A percentile compares a stretch with the other conserved stretches of the same genome.
Conservation (phyloP, 2,329 filamentous ascomycete species). For the Thelonectria olida region DNA sequence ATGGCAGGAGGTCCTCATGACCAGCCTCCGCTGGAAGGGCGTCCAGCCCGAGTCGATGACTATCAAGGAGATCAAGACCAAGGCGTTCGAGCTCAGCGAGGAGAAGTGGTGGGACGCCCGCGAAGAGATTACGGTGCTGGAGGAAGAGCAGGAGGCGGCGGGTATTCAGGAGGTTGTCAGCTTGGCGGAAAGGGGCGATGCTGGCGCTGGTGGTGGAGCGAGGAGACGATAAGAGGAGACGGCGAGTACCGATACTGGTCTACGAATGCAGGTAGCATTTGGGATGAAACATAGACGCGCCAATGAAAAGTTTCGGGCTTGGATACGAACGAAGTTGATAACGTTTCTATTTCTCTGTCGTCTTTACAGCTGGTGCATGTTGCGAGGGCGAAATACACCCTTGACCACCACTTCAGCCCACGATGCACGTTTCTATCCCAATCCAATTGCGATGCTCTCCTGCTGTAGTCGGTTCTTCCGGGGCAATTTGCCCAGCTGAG, state of each 20-base stretch:
- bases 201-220: slow-evolving; percentile 49
- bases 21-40: slow-evolving; percentile 74
- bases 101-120: slow-evolving; percentile 99
- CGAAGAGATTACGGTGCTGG: slow-evolving; percentile 89
- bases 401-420: too few species aligned
- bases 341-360: neutral
- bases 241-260: too few species aligned
- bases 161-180: slow-evolving; percentile 96
- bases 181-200: slow-evolving; percentile 76
- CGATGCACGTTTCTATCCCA: too few species aligned
- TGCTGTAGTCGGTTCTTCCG: too few species aligned
- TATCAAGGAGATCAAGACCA: slow-evolving; percentile 92
- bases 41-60: slow-evolving; percentile 73
- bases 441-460: too few species aligned
- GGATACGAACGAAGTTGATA: neutral
- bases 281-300: neutral
- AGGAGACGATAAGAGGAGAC: slow-evolving; percentile 42
- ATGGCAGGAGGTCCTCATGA: slow-evolving; percentile 90
- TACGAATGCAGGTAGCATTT: neutral
- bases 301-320: neutral
- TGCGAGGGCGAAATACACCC: too few species aligned
- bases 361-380: neutral
- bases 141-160: slow-evolving; percentile 95
- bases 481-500: too few species aligned
- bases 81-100: slow-evolving; percentile 89